Base-by-base conservation (phyloP, 2,329 filamentous ascomycete species). In the Penicillium oxalicum region DNA sequence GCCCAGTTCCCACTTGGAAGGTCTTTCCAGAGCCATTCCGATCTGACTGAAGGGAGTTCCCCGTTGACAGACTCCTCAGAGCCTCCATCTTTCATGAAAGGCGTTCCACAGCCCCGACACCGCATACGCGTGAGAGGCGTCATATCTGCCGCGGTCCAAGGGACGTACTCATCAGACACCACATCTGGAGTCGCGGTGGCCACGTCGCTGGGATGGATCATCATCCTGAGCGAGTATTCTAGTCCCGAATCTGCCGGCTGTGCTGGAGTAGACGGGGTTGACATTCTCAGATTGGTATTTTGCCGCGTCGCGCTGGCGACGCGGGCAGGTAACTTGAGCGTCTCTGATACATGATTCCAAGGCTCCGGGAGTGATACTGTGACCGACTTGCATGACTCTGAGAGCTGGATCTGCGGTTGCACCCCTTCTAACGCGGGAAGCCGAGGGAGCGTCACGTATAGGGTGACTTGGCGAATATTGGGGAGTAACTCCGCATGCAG, bases 1-100 rank as follows among this genome's bases (percentile, higher is more conserved):
- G 93, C 94, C 93, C 93, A 98, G 62, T 95, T 91, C 60, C 95
- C 90, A 63, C 90, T 95, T 0, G 93, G 93, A 13, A 98, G 74
- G 63, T 98, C 90, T 70, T 91, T 95, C 91, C 93, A 98, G 34
- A 71, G 68, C 35, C 68, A 71, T 6, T 81, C 72, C 3, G 44
- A 57, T 6, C 6, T 4, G 13, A 4, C 12, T 4, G 9, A 24
- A 5, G 9, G 26, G 4, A 18, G 7, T 3, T 47, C 37, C 6
- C 28, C 18, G 5, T n/a, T 25, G 7, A 11, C 18, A 25, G 27
- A 4, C 26, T 29, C 28, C 13, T 43, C 12, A 9, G 34, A 13
- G 6, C 8, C 13, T 12, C 48, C 13, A 6, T 58, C 34, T 4
- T 58, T 51, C 25, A 74, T 44, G 27, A 74, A 50, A 4, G 51